A percentile compares a stretch with the other conserved stretches of the same genome.
Conservation (phyloP, 2,329 filamentous ascomycete genomes). For the Diaporthe amygdali region DNA sequence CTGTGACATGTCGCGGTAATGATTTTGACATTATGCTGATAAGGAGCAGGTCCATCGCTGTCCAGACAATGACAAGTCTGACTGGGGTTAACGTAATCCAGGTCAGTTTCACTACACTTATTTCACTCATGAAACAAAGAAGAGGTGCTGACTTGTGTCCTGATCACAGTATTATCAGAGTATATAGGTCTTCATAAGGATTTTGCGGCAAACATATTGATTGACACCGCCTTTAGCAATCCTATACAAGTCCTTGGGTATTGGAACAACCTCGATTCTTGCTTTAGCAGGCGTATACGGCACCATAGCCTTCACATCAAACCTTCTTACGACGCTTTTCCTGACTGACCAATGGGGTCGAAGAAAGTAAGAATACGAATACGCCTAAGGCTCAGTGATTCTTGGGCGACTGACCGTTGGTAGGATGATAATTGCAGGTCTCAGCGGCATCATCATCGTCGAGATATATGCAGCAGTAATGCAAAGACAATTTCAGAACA, state of each 20-base stretch:
- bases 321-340: constrained; percentile 55
- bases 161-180: constrained; percentile 24
- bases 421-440: constrained; percentile 60
- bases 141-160: constrained; percentile 35
- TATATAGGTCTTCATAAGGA: constrained; percentile 22
- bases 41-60: constrained; percentile 47
- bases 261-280: constrained; percentile 53
- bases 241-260: constrained; percentile 59
- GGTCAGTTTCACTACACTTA: not conserved
- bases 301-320: constrained; percentile 55
- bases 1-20: constrained; percentile 21
- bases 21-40: not conserved
- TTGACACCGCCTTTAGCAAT: constrained; percentile 42
- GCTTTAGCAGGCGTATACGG: constrained; percentile 60
- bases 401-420: not conserved
- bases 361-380: constrained; percentile 49
- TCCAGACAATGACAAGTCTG: constrained; percentile 62
- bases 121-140: too few species aligned
- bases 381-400: too few species aligned
- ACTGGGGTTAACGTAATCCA: constrained; percentile 64
- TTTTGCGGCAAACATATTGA: not conserved
- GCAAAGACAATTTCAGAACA: constrained; percentile 61
- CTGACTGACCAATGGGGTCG: constrained; percentile 64
- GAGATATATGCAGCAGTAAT: constrained; percentile 66
- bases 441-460: constrained; percentile 56